phyloP scores from a whole-genome alignment of 495 filamentous ascomycete species.

The Hyaloscypha variabilis region DNA sequence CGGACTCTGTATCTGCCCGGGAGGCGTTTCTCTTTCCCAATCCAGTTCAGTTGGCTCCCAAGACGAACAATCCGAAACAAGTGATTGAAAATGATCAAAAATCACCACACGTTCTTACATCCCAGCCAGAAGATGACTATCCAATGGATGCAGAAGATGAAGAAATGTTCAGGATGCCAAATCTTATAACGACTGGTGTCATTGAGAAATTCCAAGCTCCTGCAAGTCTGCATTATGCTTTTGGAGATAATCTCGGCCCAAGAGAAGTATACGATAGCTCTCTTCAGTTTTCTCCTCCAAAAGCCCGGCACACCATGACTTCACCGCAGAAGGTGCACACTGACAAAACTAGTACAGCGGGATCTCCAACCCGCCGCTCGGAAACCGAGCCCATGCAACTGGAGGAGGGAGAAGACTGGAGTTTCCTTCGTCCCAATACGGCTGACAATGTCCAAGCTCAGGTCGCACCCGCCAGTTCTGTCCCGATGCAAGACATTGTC shows the following conservation, averaged over 20 bases:
- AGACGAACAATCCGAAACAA: not conserved
- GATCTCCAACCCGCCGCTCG: not conserved
- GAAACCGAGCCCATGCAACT: not conserved
- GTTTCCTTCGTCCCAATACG: conserved; percentile 14
- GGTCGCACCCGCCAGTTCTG: not conserved
- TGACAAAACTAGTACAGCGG: conserved; percentile 1
- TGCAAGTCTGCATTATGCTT: conserved; percentile 6
- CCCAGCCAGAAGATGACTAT: conserved; percentile 32
- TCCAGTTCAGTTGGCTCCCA: not conserved
- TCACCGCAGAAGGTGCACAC: conserved; percentile 5
- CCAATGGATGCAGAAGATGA: conserved; percentile 28
- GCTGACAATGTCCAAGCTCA: too few relatives aligned
- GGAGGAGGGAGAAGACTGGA: conserved; percentile 21
- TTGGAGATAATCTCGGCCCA: not conserved
- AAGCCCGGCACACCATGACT: not conserved
- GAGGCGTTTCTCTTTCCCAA: not conserved
- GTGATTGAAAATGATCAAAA: not conserved
- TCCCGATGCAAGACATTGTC: not conserved
- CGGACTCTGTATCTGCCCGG: not conserved
- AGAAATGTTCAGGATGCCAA: conserved; percentile 30
- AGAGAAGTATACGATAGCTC: conserved; percentile 24
- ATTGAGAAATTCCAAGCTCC: conserved; percentile 11
- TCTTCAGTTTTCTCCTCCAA: conserved; percentile 27
- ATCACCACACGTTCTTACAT: not conserved
- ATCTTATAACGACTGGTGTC: not conserved